phyloP scores from a whole-genome alignment of 176 grass and related monocot species.

The Musa acuminata region DNA sequence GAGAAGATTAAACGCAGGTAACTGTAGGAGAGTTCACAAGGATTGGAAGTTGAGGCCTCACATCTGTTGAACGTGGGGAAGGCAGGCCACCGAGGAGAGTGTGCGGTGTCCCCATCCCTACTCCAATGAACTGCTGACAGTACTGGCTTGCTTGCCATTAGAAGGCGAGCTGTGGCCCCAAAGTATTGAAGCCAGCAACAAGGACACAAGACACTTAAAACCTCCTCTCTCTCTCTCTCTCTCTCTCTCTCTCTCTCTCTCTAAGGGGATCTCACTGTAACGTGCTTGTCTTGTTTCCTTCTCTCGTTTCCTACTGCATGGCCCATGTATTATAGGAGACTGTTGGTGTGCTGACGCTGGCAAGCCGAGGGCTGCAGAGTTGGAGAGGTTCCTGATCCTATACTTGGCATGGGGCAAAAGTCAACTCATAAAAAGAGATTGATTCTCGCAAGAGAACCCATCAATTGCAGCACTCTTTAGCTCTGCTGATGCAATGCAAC shows the following conservation, averaged over 20 bases:
- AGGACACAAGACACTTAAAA: slow-evolving; percentile 20
- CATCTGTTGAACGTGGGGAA: too few relatives aligned
- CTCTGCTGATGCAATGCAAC: background rate
- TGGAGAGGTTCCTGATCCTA: background rate
- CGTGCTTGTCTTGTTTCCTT: slow-evolving; percentile 31
- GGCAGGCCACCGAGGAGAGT: too few relatives aligned
- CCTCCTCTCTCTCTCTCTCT: background rate
- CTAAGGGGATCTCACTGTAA: background rate
- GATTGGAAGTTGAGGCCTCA: too few relatives aligned
- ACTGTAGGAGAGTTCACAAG: too few relatives aligned
- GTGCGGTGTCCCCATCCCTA: too few relatives aligned
- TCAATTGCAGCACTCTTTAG: too few relatives aligned
- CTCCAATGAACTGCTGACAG: background rate
- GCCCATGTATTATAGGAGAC: slow-evolving; percentile 21
- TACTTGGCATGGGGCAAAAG: background rate
- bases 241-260: slow-evolving; percentile 11
- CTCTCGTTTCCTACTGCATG: slow-evolving; percentile 21
- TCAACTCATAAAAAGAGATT: background rate
- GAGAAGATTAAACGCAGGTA: too few relatives aligned
- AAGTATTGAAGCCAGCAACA: slow-evolving; percentile 1
- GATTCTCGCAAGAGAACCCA: background rate
- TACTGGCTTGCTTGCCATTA: slow-evolving; percentile 6
- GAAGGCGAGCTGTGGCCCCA: background rate
- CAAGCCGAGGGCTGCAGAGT: slow-evolving; percentile 18
- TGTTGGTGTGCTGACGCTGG: background rate